Base-by-base conservation (phyloP, 192 early-diverging fungal species). In the Linnemannia exigua region DNA sequence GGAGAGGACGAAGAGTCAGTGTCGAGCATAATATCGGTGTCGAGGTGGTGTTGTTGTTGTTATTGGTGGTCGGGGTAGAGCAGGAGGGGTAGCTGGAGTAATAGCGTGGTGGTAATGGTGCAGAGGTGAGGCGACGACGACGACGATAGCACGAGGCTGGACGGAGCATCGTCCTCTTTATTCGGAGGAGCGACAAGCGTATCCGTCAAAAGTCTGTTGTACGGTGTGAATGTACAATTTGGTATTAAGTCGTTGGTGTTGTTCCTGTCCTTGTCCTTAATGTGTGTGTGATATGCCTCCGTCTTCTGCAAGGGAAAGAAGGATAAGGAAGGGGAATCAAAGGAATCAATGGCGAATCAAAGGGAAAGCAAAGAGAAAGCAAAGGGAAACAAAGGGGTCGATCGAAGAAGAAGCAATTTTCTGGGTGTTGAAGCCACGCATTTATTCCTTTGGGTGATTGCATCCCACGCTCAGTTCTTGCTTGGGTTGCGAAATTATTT, bases 121-220 rank as follows among this genome's bases (percentile, higher is more conserved):
- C 9, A 19, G 67, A 31, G 46, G 67, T 14, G 25, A 20, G 19
- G 68, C 37, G 68, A 15, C 68, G 68, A 33, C 38, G 68, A 44
- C 20, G 38, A 44, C 38, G 68, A n/a, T 20, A 41, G 17, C 19
- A 20, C 28, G 17, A 11, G 68, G n/a, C 38, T 22, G 70, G 44
- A 46, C 37, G 35, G 70, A 46, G 70, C 70, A 72, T 38, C 70
- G 70, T 44, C 38, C 70, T 47, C 20, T 58, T 63, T n/a, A n/a
- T 31, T 63, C 58, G 28, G 25, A 31, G 12, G 58, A 15, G 41
- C 5, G 41, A 9, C 5, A 9, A 9, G 41, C 41, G 41, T 3
- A 9, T 44, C 41, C 41, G 58, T 63, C 25, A 12, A 3, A 22
- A 25, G n/a, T 28, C 12, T 63, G 58, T 31, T 63, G 28, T 54